Percentiles rank a stretch among this genome's conserved stretches.
Evolutionary conservation across 208 protist species (phyloP).

Genomic region (Crithidia fasciculata): DNA sequence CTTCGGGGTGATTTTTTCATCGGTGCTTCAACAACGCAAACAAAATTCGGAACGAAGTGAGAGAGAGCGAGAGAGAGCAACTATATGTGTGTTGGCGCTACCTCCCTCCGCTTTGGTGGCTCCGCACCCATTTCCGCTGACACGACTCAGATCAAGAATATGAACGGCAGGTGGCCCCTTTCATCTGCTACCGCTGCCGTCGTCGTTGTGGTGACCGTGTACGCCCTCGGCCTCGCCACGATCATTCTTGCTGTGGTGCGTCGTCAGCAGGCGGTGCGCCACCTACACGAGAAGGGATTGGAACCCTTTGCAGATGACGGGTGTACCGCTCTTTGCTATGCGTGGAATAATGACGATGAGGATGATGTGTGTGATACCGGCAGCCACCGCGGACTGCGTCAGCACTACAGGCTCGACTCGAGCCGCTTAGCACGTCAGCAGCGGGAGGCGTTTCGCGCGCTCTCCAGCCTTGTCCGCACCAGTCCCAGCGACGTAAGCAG

Average conservation of each 20-base stretch:
- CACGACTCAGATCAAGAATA: no score
- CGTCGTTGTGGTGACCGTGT: neutral
- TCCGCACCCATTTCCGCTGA: no score
- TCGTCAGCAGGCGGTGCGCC: neutral
- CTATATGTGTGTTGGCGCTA: neutral
- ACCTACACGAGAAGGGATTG: neutral
- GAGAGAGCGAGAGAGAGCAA: neutral
- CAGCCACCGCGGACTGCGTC: no score
- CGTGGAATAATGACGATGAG: no score
- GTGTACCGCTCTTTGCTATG: no score
- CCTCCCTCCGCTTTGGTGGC: neutral
- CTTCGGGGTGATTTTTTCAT: no score
- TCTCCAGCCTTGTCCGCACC: conserved; percentile 1
- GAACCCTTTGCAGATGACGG: neutral
- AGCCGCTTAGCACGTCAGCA: neutral
- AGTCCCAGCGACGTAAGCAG: neutral
- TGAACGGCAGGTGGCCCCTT: neutral
- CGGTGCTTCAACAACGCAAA: no score
- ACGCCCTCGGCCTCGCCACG: neutral
- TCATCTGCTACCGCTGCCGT: neutral
- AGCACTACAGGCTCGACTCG: neutral
- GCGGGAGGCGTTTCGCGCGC: neutral
- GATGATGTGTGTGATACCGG: no score
- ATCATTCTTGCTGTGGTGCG: neutral
- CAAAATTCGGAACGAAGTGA: neutral